Base-by-base conservation (phyloP, 352 stramenopile species). In the Phytophthora ramorum region DNA sequence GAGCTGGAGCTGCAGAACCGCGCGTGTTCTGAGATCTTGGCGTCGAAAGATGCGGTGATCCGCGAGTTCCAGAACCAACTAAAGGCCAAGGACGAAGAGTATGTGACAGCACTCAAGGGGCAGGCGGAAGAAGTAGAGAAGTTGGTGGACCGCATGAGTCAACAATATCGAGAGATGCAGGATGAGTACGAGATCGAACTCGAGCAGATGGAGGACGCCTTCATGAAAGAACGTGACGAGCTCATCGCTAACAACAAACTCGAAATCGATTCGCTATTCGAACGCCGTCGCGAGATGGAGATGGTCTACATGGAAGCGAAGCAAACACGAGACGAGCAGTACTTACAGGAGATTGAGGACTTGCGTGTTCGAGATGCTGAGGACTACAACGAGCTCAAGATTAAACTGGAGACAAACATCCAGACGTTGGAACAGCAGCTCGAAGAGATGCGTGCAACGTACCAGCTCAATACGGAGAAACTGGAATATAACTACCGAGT, bases 401-500 rank as follows among this genome's bases (percentile, higher is more conserved):
- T 98, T 59, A 98, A 98, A 69, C 86, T 98, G 44, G 95, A 98
- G 71, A 98, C 90, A 7, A 97, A 98, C 57, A 98, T 98, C 64
- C 95, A 98, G 69, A 97, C 92, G 20, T 86, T 98, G 0, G 93
- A 98, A 76, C 93, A 98, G 75, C 95, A 98, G 71, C 85, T 98
- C 20, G 93, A 98, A 69, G 93, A 98, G 47, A 98, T 98, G 91
- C 85, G 93, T 17, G 91, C 94, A 1, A 98, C 93, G 26, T 98
- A 98, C 69, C 91, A 98, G 64, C 88, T 98, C 58, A 98, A 98
- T 65, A 98, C 93, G 8, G 95, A 98, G 61, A 98, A 98, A 66
- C 85, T 98, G 49, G 95, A 98, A 75, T 98, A 98, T 77, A 98
- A 98, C 65, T 98, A 98, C 74, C 83, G 94, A 22, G 93, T 98